Conservation (phyloP, 169 alveolate genomes). For the Plasmodium fragile region DNA sequence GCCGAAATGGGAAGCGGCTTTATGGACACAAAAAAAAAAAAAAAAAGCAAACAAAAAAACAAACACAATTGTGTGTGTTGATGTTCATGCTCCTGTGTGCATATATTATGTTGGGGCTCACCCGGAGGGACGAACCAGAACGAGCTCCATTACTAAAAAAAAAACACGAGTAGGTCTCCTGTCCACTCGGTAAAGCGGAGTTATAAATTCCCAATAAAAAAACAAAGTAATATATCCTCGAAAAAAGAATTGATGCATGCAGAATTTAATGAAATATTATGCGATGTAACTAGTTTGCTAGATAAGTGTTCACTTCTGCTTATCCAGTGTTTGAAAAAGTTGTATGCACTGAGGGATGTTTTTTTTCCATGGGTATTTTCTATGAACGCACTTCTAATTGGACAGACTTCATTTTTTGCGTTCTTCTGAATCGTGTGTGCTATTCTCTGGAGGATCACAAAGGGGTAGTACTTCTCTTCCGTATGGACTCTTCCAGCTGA, state of each 20-base stretch:
- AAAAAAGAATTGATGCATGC: constrained; percentile 37
- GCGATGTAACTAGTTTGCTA: constrained; percentile 13
- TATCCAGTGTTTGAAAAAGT: constrained; percentile 39
- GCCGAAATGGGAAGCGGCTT: background rate
- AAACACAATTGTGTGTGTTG: background rate
- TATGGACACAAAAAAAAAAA: background rate
- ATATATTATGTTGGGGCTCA: background rate
- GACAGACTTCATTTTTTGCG: background rate
- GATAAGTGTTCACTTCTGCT: constrained; percentile 50
- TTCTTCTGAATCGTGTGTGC: constrained; percentile 8
- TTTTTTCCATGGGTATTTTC: background rate
- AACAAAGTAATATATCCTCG: constrained; percentile 70
- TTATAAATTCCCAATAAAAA: constrained; percentile 76
- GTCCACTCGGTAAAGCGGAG: background rate
- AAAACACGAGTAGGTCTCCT: background rate
- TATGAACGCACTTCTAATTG: constrained; percentile 1
- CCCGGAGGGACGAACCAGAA: background rate
- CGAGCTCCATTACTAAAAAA: background rate
- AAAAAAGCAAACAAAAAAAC: background rate
- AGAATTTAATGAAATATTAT: constrained; percentile 32
- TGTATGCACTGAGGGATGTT: constrained; percentile 1
- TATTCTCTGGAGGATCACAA: constrained; percentile 13
- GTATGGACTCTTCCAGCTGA: background rate
- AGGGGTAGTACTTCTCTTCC: background rate
- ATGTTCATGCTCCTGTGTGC: background rate